These are phyloP conservation scores for Fusarium tjaetaba DNA, from an alignment of 2,329 filamentous ascomycete genomes.

Conservation along the genomic window DNA sequence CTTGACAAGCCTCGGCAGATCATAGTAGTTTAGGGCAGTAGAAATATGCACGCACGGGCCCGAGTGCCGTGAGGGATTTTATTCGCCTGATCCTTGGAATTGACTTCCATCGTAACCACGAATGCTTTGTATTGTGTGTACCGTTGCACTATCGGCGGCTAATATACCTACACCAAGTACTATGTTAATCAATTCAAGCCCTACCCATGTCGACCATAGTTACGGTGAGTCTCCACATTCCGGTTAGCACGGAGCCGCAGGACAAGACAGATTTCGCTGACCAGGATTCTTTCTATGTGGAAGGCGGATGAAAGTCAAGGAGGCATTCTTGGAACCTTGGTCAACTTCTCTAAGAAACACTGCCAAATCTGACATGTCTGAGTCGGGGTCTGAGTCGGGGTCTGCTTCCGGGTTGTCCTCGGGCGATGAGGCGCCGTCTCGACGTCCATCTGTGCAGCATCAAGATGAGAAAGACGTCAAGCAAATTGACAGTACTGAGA, in stretches of 20 bases:
- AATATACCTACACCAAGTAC: background rate
- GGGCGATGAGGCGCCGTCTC: background rate
- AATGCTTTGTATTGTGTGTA: background rate
- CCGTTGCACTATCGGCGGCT: background rate
- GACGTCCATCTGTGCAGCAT: background rate
- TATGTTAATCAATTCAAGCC: background rate
- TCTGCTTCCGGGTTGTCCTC: background rate
- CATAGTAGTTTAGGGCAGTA: background rate
- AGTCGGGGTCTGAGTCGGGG: background rate
- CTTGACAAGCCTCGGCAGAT: background rate
- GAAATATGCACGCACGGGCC: background rate
- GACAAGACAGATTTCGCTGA: background rate
- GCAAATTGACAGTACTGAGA: fast-evolving
- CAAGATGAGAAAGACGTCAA: background rate
- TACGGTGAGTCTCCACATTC: background rate
- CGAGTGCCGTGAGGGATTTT: background rate
- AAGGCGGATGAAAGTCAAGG: background rate
- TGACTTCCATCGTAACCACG: too few species aligned
- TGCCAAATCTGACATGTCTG: background rate
- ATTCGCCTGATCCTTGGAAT: background rate
- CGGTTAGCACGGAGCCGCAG: too few species aligned
- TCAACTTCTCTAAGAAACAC: background rate
- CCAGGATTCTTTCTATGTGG: background rate
- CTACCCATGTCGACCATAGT: background rate
- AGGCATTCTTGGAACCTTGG: background rate